phyloP scores from a whole-genome alignment of 1,139 yeast genomes.

The Magnusiomyces tetraspermus region DNA sequence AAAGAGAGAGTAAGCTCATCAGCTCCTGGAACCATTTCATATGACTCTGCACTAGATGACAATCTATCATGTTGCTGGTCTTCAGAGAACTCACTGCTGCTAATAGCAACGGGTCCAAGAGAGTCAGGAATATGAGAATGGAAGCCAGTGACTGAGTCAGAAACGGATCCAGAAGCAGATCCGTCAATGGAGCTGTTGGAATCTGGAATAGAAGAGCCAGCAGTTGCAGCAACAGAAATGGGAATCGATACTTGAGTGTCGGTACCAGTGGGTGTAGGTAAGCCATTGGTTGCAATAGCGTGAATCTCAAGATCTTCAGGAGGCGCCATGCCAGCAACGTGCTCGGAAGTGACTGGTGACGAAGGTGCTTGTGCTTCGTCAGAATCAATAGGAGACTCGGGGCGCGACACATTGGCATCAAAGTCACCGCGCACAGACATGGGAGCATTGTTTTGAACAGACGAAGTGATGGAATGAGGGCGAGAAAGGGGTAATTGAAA shows the following conservation, averaged over 20 bases:
- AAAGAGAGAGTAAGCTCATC: neutral
- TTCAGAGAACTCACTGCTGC: neutral
- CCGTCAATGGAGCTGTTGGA: neutral
- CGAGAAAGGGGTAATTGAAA: conserved; percentile 45
- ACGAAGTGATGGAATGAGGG: conserved; percentile 78
- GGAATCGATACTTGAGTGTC: conserved; percentile 8
- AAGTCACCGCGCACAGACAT: conserved; percentile 77
- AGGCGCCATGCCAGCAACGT: conserved; percentile 28
- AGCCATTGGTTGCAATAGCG: neutral
- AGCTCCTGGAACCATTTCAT: conserved; percentile 10
- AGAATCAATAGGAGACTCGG: conserved; percentile 40
- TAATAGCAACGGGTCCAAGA: neutral
- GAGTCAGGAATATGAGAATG: neutral
- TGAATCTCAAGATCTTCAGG: conserved; percentile 20
- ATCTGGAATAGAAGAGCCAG: conserved; percentile 15
- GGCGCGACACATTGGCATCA: conserved; percentile 43
- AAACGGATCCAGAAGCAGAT: neutral
- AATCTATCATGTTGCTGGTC: neutral
- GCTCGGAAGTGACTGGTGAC: conserved; percentile 22
- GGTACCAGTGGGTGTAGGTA: neutral
- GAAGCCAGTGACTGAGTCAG: neutral
- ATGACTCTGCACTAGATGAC: conserved; percentile 8
- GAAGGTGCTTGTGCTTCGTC: neutral
- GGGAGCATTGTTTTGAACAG: conserved; percentile 88
- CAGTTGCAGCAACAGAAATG: conserved; percentile 16